Evolutionary conservation across 331 rosid genomes (phyloP).

Genomic region (Quercus lobata): DNA sequence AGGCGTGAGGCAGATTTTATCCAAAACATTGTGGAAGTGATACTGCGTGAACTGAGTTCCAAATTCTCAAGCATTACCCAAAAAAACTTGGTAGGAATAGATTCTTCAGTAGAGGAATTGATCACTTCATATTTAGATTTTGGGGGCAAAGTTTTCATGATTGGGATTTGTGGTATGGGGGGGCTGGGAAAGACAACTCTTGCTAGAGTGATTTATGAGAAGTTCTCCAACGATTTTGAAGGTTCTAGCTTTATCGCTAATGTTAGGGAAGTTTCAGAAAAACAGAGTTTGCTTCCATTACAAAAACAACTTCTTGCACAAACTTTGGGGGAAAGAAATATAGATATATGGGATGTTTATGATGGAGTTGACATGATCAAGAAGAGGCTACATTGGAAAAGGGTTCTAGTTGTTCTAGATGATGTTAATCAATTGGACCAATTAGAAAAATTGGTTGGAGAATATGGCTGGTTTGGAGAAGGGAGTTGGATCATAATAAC

Average conservation of each 20-base stretch:
- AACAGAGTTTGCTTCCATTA: slow-evolving; percentile 12
- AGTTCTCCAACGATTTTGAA: too few species aligned
- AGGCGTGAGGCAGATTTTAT: too few species aligned
- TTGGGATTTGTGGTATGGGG: too few species aligned
- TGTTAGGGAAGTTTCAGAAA: slow-evolving; percentile 12
- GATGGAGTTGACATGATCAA: neutral
- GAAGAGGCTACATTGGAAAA: neutral
- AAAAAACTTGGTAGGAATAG: too few species aligned
- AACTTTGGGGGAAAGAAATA: slow-evolving; percentile 4
- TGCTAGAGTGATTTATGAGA: too few species aligned
- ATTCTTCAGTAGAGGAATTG: too few species aligned
- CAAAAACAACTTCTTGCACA: slow-evolving; percentile 30
- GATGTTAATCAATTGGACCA: neutral
- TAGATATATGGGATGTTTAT: neutral
- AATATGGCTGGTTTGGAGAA: neutral
- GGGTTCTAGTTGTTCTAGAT: neutral
- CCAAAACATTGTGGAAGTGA: too few species aligned
- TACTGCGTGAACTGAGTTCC: too few species aligned
- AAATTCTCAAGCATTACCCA: too few species aligned
- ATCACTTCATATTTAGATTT: too few species aligned
- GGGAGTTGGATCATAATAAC: neutral
- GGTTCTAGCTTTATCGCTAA: neutral
- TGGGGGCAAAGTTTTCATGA: too few species aligned
- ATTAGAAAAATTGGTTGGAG: neutral
- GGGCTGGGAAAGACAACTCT: too few species aligned